These are phyloP conservation scores for Aureobasidium sp. DNA, from an alignment of 2,329 filamentous ascomycete species.

Conservation along the genomic window DNA sequence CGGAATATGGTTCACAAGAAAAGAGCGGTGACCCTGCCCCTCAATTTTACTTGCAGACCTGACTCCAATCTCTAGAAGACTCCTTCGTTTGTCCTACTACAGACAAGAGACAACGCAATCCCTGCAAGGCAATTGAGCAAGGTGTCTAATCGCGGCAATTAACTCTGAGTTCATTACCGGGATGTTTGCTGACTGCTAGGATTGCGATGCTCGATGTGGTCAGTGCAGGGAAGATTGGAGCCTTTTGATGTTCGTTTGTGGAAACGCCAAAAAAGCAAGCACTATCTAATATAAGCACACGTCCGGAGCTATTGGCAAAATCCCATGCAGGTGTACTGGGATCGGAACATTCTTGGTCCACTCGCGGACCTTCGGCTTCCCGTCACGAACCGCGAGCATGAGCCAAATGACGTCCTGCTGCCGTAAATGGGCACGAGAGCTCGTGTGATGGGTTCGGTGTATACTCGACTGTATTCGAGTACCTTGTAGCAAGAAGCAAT, in stretches of 20 bases:
- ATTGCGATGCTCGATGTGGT: not conserved
- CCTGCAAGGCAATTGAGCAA: not conserved
- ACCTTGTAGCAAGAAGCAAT: not conserved
- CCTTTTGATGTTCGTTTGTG: not conserved
- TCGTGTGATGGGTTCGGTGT: not conserved
- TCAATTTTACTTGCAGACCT: not conserved
- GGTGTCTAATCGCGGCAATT: not conserved
- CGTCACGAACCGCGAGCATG: not conserved
- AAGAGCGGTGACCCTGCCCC: not conserved
- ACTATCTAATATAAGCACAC: constrained; percentile 5
- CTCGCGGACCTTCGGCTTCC: not conserved
- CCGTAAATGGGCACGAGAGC: not conserved
- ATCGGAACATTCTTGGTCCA: not conserved
- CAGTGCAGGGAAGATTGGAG: not conserved
- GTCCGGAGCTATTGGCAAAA: constrained; percentile 9
- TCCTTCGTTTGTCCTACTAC: too few species aligned
- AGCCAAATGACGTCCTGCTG: not conserved
- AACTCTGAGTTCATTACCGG: not conserved
- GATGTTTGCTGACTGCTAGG: not conserved
- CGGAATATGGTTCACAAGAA: not conserved
- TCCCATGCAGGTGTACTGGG: not conserved
- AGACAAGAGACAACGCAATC: too few species aligned
- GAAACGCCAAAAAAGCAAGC: not conserved
- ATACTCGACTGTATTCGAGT: not conserved
- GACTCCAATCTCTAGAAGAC: not conserved